Evolutionary conservation across 116 monocot species (phyloP), one percentile per base, ranked within the genome.

Genomic region (Zostera marina): DNA sequence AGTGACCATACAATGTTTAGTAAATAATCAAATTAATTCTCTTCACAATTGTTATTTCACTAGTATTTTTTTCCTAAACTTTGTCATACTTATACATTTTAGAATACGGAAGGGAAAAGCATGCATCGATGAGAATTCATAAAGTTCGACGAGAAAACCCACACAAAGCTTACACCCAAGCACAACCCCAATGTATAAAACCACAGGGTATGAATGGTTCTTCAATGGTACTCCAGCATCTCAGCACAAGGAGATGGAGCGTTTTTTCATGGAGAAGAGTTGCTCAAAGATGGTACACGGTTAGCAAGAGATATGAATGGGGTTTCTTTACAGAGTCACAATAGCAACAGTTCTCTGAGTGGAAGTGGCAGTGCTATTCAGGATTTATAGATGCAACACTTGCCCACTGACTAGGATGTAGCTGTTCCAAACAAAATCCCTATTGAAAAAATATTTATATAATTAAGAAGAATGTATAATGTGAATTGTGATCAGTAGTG

Each of bases 81-180:
- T 51, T 16, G 49, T n/a, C 9, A 51, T 2, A 51, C 20, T 9
- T 21, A 51, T 47, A 45, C 32, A 5, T 58, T 24, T 40, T 74
- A 94, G 93, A 61, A 69, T 88, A 65, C 52, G 79, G 14, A 94
- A 94, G 66, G 93, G 93, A 47, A 94, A 88, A 68, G 88, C 93
- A 46, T 79, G 83, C 53, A 76, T 70, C 7, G 73, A 84, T 60
- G 88, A 87, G 17, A 38, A 73, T 53, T 67, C 73, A 22, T 74
- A 79, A 23, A 56, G 41, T 16, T 54, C 66, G 54, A 26, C 51
- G 69, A 49, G 62, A 60, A 54, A 62, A 54, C 13, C 46, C 41
- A 22, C 41, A 16, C 14, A 14, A 54, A 44, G 38, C 69, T 6
- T 6, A 16, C 5, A 5, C 32, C 32, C 32, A 32, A 19, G 44